Evolutionary conservation across 2,329 filamentous ascomycete species (phyloP).

Genomic region (Cadophora sp.): DNA sequence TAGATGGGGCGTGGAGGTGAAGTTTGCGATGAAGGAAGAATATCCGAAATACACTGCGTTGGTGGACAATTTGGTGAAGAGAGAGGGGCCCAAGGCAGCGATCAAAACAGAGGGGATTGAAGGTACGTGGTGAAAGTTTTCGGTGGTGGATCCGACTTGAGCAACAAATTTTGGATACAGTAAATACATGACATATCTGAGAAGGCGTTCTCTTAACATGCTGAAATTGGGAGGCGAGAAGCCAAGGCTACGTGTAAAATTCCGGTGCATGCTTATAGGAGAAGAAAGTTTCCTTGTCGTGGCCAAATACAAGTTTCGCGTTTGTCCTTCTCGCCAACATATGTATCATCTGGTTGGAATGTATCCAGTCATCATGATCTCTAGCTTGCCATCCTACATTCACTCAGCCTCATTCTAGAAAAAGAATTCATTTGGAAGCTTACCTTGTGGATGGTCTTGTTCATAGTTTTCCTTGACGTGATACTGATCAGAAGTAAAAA

Average conservation of each 20-base stretch:
- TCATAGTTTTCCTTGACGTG: conserved; percentile 50
- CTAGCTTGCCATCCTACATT: conserved; percentile 42
- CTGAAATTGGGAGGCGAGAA: neutral
- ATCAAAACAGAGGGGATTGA: conserved; percentile 26
- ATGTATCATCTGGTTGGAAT: conserved; percentile 45
- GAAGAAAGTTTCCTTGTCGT: conserved; percentile 34
- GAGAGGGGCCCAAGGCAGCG: conserved; percentile 18
- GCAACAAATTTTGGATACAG: neutral
- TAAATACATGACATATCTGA: neutral
- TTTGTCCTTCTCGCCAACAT: conserved; percentile 41
- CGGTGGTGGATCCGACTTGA: neutral
- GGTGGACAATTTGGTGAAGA: conserved; percentile 29
- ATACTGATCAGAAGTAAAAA: conserved; percentile 51
- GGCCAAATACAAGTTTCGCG: conserved; percentile 25
- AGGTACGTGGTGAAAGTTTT: neutral
- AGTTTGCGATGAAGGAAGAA: conserved; percentile 34
- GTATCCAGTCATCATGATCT: conserved; percentile 48
- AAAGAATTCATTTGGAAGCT: neutral
- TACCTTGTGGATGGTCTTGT: conserved; percentile 44
- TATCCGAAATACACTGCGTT: conserved; percentile 33
- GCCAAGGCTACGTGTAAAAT: conserved; percentile 15
- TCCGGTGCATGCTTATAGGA: conserved; percentile 20
- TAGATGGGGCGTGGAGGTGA: conserved; percentile 40
- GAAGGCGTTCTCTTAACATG: neutral
- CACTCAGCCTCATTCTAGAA: neutral